A percentile compares a stretch with the other conserved stretches of the same genome.
Conservation (phyloP, 2,329 filamentous ascomycete genomes). For the Nemania sp. region DNA sequence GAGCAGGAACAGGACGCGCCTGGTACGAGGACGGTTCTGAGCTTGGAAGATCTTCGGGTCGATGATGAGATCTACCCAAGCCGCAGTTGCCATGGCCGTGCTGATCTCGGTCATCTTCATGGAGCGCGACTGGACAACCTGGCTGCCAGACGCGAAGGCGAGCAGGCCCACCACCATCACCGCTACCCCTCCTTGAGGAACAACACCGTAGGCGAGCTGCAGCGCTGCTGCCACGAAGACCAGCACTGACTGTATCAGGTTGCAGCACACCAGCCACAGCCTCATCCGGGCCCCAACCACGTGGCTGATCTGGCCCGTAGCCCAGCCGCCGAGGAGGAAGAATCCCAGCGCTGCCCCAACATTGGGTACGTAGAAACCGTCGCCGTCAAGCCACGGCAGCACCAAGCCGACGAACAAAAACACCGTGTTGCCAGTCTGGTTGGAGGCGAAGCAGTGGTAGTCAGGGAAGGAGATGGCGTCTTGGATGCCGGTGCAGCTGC, state of each 20-base stretch:
- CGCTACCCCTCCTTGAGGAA: slow-evolving; percentile 43
- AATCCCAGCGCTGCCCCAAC: slow-evolving; percentile 58
- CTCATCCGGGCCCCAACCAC: slow-evolving; percentile 53
- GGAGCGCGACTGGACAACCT: slow-evolving; percentile 60
- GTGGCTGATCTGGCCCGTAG: slow-evolving; percentile 61
- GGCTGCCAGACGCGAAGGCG: slow-evolving; percentile 59
- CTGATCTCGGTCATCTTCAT: slow-evolving; percentile 63
- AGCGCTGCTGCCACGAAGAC: slow-evolving; percentile 57
- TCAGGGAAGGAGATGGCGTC: slow-evolving; percentile 64
- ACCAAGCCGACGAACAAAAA: slow-evolving; percentile 58
- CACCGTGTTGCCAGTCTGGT: slow-evolving; percentile 68
- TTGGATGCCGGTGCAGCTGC: slow-evolving; percentile 54
- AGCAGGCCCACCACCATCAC: slow-evolving; percentile 54
- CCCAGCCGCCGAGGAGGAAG: slow-evolving; percentile 58
- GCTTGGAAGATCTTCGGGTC: slow-evolving; percentile 53
- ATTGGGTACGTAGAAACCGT: slow-evolving; percentile 56
- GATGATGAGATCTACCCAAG: slow-evolving; percentile 62
- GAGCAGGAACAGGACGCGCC: slow-evolving; percentile 53
- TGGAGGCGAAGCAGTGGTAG: slow-evolving; percentile 65
- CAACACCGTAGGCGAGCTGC: slow-evolving; percentile 47
- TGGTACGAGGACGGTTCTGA: slow-evolving; percentile 53
- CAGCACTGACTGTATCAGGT: slow-evolving; percentile 56
- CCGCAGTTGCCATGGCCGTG: slow-evolving; percentile 67
- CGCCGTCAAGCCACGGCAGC: slow-evolving; percentile 50
- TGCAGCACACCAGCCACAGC: slow-evolving; percentile 58